phyloP scores from a whole-genome alignment of 192 early-diverging fungal genomes.

The Coemansia sp. region DNA sequence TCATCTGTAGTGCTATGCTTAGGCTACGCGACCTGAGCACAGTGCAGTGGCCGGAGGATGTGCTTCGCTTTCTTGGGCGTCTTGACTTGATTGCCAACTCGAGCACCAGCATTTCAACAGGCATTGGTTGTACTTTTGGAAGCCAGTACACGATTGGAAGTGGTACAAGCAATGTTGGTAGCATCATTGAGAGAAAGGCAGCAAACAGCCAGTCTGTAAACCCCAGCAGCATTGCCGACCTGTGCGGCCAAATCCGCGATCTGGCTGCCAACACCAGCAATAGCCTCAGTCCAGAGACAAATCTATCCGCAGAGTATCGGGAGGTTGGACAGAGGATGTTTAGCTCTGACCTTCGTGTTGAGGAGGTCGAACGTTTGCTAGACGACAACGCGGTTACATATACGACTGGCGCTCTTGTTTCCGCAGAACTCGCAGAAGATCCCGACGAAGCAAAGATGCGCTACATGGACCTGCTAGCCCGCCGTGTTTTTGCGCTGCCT shows the following conservation, averaged over 20 bases:
- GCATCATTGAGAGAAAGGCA: not conserved
- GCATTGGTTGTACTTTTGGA: not conserved
- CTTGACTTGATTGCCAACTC: conserved; percentile 37
- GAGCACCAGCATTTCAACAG: not conserved
- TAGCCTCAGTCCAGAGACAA: not conserved
- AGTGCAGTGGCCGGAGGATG: conserved; percentile 22
- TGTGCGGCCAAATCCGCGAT: conserved; percentile 22
- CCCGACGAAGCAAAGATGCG: conserved; percentile 12
- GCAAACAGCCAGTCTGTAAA: not conserved
- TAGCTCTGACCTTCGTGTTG: conserved; percentile 37
- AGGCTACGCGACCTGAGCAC: conserved; percentile 13
- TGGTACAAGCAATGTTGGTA: not conserved
- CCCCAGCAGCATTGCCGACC: conserved; percentile 12
- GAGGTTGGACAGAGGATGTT: conserved; percentile 28
- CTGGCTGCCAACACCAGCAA: not conserved
- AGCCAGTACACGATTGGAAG: not conserved
- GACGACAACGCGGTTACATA: not conserved
- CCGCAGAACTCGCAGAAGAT: conserved; percentile 6
- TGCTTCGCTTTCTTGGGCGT: conserved; percentile 35
- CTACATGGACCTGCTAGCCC: conserved; percentile 24
- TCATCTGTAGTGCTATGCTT: conserved; percentile 16
- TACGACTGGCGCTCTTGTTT: conserved; percentile 1
- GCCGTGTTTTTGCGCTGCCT: conserved; percentile 65
- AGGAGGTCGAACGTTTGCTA: conserved; percentile 36
- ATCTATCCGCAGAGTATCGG: conserved; percentile 8